Base-by-base conservation (phyloP, 2,329 filamentous ascomycete species). In the Ophiosphaerella herpotricha region DNA sequence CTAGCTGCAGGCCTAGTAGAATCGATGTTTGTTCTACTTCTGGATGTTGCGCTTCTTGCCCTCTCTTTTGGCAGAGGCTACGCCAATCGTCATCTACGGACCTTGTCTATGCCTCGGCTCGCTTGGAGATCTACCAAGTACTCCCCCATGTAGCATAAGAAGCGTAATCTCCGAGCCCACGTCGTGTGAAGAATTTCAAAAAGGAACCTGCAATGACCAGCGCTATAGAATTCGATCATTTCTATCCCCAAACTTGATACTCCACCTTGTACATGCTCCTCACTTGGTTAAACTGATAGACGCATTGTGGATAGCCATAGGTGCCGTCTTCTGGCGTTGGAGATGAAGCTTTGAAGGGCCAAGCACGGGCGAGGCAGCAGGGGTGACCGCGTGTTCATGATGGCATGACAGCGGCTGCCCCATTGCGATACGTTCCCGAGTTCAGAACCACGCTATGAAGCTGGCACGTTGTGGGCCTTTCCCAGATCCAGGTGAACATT, bases 351-450 rank as follows among this genome's bases (percentile, higher is more conserved):
- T 18, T 18, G 16, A 18, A 18, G 16, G 16, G 16, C 3, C 16
- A 18, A 3, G 16, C 16, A 18, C 16, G 2, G 16, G 16, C 16
- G 16, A 29, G 26, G 26, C 9, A 7, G 6, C 26, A 29, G 7
- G 26, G 26, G 11, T 29, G 26, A 29, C 26, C 7, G 6, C 11
- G 26, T 51, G 54, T 43, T 42, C 54, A 18, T 46, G 31, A 50
- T 50, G 39, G 44, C 33, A 50, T 46, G 42, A 46, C 38, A 46
- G 6, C 48, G 45, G 44, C 47, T 52, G 44, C 45, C 51, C 40
- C 39, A 55, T 54, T 52, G 48, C 48, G 51, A 50, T 44, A 48
- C 48, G 51, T 46, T 35, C 48, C 54, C 54, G 54, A 48, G 50
- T 29, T 29, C 11, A 29, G 26, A 29, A 29, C 11, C 26, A 29